Evolutionary conservation across 1,284 basidiomycete species (phyloP).

Genomic region (Porogramme epimiltina): DNA sequence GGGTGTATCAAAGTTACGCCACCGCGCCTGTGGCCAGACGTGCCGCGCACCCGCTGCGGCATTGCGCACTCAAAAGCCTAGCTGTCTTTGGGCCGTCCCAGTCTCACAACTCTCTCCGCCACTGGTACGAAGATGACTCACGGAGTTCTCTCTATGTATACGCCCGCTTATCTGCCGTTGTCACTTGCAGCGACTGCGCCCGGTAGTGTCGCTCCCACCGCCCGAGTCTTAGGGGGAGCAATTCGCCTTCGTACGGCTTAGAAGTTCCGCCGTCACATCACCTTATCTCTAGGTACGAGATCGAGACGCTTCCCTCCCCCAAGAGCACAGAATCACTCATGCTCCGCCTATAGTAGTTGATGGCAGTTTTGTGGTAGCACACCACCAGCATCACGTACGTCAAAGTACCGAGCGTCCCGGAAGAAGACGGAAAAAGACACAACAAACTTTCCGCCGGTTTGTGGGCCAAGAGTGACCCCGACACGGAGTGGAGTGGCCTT

Average conservation of each 20-base stretch:
- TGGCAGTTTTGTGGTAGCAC: background rate
- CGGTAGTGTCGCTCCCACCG: slow-evolving; percentile 8
- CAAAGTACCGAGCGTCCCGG: background rate
- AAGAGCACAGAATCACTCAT: background rate
- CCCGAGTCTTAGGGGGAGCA: slow-evolving; percentile 1
- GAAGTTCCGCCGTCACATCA: too few species aligned
- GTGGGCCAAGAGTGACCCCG: too few species aligned
- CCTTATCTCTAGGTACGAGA: background rate
- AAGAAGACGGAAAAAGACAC: too few species aligned
- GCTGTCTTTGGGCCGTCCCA: slow-evolving; percentile 1
- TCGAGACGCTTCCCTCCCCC: background rate
- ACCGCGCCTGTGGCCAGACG: too few species aligned
- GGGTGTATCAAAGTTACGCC: too few species aligned
- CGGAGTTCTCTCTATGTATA: background rate
- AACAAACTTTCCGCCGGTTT: too few species aligned
- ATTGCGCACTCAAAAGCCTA: slow-evolving; percentile 2
- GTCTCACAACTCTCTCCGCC: too few species aligned
- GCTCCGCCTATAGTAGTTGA: background rate
- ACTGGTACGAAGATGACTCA: too few species aligned
- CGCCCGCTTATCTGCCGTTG: slow-evolving; percentile 3
- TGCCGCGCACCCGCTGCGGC: too few species aligned
- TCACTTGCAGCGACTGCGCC: slow-evolving; percentile 3
- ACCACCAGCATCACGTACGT: background rate
- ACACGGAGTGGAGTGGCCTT: too few species aligned
- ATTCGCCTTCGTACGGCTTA: background rate